These are phyloP conservation scores for Fusarium decemcellulare DNA, from an alignment of 2,329 filamentous ascomycete genomes.

Conservation along the genomic window DNA sequence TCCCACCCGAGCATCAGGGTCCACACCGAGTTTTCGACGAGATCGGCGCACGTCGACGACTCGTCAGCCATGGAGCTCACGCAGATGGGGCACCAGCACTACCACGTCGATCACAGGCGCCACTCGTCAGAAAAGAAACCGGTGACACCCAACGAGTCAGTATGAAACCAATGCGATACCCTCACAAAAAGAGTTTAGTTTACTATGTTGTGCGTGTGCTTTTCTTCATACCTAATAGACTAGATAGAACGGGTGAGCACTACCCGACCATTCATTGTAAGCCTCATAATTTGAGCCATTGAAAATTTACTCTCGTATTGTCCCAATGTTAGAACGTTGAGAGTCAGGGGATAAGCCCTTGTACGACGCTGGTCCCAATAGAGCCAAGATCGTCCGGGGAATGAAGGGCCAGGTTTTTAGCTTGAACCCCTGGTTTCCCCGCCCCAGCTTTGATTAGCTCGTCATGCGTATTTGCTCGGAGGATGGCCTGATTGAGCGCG, in stretches of 20 bases:
- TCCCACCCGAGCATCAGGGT: background rate
- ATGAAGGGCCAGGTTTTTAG: background rate
- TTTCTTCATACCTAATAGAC: background rate
- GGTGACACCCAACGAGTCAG: conserved; percentile 10
- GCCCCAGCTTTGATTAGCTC: background rate
- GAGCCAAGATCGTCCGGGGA: conserved; percentile 7
- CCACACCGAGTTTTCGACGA: background rate
- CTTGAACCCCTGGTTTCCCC: background rate
- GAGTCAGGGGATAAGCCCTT: background rate
- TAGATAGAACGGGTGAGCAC: background rate
- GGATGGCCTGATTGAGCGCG: background rate
- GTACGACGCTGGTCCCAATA: background rate
- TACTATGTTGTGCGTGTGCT: too few species aligned
- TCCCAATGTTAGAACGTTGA: background rate
- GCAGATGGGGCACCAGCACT: background rate
- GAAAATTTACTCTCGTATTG: background rate
- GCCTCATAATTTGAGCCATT: background rate
- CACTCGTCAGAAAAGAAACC: conserved; percentile 11
- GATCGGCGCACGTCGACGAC: conserved; percentile 3
- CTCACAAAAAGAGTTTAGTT: background rate
- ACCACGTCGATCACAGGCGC: background rate
- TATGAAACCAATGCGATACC: conserved; percentile 1
- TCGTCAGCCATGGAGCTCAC: conserved; percentile 20
- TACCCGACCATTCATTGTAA: background rate
- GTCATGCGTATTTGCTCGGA: background rate